Conservation (phyloP, 805 yeast genomes). For the Yarrowia sp. region DNA sequence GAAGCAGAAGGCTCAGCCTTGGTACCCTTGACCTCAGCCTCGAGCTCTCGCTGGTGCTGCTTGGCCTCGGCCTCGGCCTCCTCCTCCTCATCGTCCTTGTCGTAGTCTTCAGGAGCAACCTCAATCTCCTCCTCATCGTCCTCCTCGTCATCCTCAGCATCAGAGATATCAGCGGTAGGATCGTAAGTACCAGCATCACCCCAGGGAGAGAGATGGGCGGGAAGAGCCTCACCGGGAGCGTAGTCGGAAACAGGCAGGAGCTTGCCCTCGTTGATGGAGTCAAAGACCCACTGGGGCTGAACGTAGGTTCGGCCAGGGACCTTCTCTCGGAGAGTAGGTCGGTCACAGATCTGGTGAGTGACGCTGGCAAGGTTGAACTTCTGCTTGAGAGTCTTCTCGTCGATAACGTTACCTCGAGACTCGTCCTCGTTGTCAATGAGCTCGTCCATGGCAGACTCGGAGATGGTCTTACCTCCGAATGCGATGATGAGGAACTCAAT, state of each 20-base stretch:
- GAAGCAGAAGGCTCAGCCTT: slow-evolving; percentile 42
- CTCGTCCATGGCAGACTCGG: slow-evolving; percentile 87
- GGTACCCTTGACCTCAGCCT: slow-evolving; percentile 86
- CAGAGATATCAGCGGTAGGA: slow-evolving; percentile 62
- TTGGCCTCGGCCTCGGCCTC: slow-evolving; percentile 51
- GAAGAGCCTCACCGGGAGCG: slow-evolving; percentile 91
- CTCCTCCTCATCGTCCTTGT: slow-evolving; percentile 47
- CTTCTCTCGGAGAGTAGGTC: slow-evolving; percentile 74
- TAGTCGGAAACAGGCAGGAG: slow-evolving; percentile 76
- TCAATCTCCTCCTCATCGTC: slow-evolving; percentile 55
- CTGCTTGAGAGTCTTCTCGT: slow-evolving; percentile 37
- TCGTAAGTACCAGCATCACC: slow-evolving; percentile 91
- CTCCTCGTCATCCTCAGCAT: slow-evolving; percentile 51
- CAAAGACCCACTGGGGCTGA: slow-evolving; percentile 98
- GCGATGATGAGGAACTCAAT: slow-evolving; percentile 83
- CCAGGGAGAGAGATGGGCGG: slow-evolving; percentile 99
- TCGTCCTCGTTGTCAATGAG: slow-evolving; percentile 49
- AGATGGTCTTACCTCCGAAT: slow-evolving; percentile 79
- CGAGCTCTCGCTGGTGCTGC: slow-evolving; percentile 79
- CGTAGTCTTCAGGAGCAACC: slow-evolving; percentile 53
- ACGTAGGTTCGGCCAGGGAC: slow-evolving; percentile 90
- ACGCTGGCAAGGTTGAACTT: slow-evolving; percentile 59
- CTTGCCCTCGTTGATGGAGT: slow-evolving; percentile 74
- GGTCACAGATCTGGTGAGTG: slow-evolving; percentile 92
- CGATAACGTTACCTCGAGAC: slow-evolving; percentile 42